Conservation (phyloP, 768 basidiomycete genomes). For the Pleurotus ostreatus region DNA sequence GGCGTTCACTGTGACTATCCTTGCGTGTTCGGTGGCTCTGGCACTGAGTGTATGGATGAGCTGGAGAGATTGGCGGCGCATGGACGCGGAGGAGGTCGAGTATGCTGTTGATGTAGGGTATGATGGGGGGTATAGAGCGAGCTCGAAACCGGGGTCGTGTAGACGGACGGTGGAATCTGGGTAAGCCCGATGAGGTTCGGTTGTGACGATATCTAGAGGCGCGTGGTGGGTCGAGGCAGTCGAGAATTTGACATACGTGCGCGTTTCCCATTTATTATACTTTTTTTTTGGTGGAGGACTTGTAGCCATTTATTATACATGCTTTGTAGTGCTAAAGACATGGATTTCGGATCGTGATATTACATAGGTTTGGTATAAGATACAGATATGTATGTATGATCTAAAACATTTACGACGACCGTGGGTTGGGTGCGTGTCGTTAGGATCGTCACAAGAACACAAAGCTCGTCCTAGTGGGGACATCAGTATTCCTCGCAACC, state of each 20-base stretch:
- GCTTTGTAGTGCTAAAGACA: too few species aligned
- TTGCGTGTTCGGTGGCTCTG: conserved; percentile 41
- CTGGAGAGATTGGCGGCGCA: conserved; percentile 36
- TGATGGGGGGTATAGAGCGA: not conserved
- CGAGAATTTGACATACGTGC: too few species aligned
- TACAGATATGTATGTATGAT: too few species aligned
- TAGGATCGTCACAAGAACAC: conserved; percentile 19
- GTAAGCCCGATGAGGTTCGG: not conserved
- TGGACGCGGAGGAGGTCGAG: not conserved
- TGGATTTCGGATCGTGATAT: too few species aligned
- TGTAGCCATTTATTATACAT: too few species aligned
- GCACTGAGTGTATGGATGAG: conserved; percentile 47
- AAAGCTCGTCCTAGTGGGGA: conserved; percentile 50
- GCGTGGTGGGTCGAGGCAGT: too few species aligned
- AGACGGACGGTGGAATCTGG: not conserved
- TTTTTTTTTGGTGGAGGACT: too few species aligned
- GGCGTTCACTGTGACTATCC: conserved; percentile 49
- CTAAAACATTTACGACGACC: too few species aligned
- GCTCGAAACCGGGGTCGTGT: not conserved
- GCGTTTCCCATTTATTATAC: too few species aligned
- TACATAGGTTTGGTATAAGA: too few species aligned
- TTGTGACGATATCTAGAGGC: too few species aligned
- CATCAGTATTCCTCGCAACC: conserved; percentile 48
- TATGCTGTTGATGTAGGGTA: not conserved
- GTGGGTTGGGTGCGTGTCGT: too few species aligned